phyloP scores from a whole-genome alignment of 2,329 filamentous ascomycete species.

The Colletotrichum sp. region DNA sequence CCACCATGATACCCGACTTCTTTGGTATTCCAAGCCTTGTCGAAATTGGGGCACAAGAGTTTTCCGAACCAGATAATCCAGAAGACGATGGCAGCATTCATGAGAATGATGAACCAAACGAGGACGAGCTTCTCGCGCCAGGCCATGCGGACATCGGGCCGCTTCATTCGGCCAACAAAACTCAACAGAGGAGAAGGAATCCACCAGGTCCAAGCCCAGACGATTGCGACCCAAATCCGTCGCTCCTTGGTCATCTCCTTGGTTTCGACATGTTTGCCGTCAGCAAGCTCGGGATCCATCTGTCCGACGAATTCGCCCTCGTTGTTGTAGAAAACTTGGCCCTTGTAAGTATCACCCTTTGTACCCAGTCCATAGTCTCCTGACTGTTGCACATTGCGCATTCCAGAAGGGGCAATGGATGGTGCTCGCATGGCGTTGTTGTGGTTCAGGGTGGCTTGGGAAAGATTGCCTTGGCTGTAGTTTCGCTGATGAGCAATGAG shows the following conservation, averaged over 20 bases:
- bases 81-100: constrained; percentile 86
- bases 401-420: constrained; percentile 64
- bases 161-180: constrained; percentile 92
- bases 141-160: constrained; percentile 93
- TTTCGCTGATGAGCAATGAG: constrained; percentile 65
- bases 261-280: constrained; percentile 78
- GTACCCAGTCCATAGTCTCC: constrained; percentile 90
- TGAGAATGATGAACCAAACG: constrained; percentile 76
- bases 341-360: constrained; percentile 82
- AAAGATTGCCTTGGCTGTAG: constrained; percentile 59
- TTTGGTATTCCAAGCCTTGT: constrained; percentile 82
- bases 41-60: constrained; percentile 85
- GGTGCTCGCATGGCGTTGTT: constrained; percentile 49
- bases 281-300: constrained; percentile 79
- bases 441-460: constrained; percentile 56
- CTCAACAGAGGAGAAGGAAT: constrained; percentile 85
- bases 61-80: constrained; percentile 89
- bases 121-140: constrained; percentile 96
- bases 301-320: constrained; percentile 72
- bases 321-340: constrained; percentile 75
- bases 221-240: constrained; percentile 79
- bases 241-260: constrained; percentile 67
- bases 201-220: constrained; percentile 92
- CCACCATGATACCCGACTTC: constrained; percentile 76
- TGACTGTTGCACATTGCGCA: constrained; percentile 53